Conservation (phyloP, 805 yeast species). For the Yarrowia keelungensis region DNA sequence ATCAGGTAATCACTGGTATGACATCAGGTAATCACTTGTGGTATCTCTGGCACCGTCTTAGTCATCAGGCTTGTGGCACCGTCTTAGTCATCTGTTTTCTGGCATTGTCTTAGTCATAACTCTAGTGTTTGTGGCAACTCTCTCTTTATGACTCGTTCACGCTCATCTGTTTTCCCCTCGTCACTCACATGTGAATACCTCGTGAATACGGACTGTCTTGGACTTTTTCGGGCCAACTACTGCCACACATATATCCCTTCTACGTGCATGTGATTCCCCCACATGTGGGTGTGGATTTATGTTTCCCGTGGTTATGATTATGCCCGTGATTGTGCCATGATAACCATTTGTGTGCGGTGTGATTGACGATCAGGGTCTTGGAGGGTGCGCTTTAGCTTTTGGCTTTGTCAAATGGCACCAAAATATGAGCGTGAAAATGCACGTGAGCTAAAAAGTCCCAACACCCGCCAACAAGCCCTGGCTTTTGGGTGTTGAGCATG, state of each 20-base stretch:
- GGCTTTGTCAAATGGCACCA: not conserved
- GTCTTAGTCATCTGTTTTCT: too few species aligned
- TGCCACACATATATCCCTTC: not conserved
- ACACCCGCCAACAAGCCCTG: slow-evolving; percentile 9
- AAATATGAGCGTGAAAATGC: slow-evolving; percentile 28
- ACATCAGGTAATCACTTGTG: too few species aligned
- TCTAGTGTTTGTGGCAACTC: too few species aligned
- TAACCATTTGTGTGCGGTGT: slow-evolving; percentile 5
- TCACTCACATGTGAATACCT: too few species aligned
- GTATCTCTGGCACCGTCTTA: too few species aligned
- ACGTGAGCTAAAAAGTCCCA: slow-evolving; percentile 27
- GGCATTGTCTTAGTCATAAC: too few species aligned
- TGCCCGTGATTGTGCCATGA: slow-evolving; percentile 26
- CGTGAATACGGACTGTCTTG: too few species aligned
- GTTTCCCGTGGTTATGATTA: slow-evolving; percentile 3
- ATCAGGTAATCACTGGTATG: too few species aligned
- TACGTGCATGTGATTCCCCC: slow-evolving; percentile 14
- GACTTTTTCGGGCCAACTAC: not conserved
- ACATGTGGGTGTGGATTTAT: not conserved
- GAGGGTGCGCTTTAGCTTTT: not conserved
- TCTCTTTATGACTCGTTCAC: too few species aligned
- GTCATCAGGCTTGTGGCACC: too few species aligned
- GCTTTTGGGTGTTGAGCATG: slow-evolving; percentile 8
- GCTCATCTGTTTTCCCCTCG: too few species aligned
- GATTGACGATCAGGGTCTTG: slow-evolving; percentile 34